Conservation (phyloP, 495 filamentous ascomycete species). For the Aspergillus egyptiacus region DNA sequence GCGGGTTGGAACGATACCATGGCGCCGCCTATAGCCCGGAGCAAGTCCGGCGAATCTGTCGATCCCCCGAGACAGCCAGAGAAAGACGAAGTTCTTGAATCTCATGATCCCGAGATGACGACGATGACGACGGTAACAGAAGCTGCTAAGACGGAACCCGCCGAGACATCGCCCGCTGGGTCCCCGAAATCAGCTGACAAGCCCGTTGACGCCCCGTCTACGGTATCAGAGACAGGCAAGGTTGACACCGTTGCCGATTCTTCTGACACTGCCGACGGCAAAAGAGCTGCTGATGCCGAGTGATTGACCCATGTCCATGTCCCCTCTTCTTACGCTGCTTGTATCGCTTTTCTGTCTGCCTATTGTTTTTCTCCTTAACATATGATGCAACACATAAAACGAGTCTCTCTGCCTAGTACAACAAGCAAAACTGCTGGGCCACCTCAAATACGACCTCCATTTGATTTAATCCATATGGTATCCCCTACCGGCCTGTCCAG, state of each 20-base stretch:
- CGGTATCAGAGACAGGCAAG: constrained; percentile 11
- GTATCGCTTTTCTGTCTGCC: too few species aligned
- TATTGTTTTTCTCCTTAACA: too few species aligned
- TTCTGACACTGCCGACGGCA: constrained; percentile 29
- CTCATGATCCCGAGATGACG: not conserved
- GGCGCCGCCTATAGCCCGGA: constrained; percentile 42
- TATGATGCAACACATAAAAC: too few species aligned
- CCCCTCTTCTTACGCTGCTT: too few species aligned
- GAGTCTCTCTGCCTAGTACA: too few species aligned
- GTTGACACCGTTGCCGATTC: constrained; percentile 25
- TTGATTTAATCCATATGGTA: not conserved
- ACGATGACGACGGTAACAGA: too few species aligned
- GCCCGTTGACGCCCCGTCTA: constrained; percentile 3
- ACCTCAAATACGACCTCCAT: too few species aligned
- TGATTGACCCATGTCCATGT: not conserved
- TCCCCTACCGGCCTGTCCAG: too few species aligned
- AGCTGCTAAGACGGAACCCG: constrained; percentile 2
- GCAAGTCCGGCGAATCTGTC: constrained; percentile 51
- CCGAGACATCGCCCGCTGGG: not conserved
- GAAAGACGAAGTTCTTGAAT: constrained; percentile 12
- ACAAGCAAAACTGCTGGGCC: too few species aligned
- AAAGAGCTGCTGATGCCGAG: constrained; percentile 27
- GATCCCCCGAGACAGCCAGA: constrained; percentile 21
- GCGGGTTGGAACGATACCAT: constrained; percentile 20
- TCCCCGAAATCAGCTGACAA: not conserved